Percentiles rank a stretch among this genome's conserved stretches.
phyloP scores from a whole-genome alignment of 2,329 filamentous ascomycete species.

The Ophiostoma triangulosporum region DNA sequence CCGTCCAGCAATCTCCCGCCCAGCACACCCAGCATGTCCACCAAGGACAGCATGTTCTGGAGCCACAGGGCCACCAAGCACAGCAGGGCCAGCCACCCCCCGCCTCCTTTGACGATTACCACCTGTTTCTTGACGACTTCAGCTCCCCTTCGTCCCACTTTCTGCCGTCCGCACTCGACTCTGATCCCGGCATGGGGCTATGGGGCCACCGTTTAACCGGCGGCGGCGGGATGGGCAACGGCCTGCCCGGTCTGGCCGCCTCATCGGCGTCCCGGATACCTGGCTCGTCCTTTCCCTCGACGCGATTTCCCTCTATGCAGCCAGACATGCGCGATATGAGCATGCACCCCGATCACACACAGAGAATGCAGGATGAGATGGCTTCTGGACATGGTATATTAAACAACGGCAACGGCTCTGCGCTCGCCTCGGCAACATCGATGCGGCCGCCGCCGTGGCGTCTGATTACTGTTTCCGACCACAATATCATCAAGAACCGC shows the following conservation, averaged over 20 bases:
- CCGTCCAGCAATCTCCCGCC: neutral
- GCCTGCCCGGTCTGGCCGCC: neutral
- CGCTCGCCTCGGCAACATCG: neutral
- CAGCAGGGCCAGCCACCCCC: conserved; percentile 25
- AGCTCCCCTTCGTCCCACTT: conserved; percentile 37
- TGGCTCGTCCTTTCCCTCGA: conserved; percentile 37
- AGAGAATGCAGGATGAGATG: conserved; percentile 27
- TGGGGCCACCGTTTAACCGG: conserved; percentile 33
- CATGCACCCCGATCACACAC: conserved; percentile 20
- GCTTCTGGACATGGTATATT: neutral
- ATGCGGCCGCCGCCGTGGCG: conserved; percentile 26
- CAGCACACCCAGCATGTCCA: conserved; percentile 22
- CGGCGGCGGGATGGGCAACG: conserved; percentile 14
- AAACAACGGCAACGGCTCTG: neutral
- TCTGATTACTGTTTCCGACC: conserved; percentile 37
- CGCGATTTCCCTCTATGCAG: conserved; percentile 39
- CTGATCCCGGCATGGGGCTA: conserved; percentile 36
- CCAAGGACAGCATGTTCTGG: neutral
- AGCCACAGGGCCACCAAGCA: neutral
- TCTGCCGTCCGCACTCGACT: conserved; percentile 39
- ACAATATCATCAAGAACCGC: conserved; percentile 42
- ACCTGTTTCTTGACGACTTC: conserved; percentile 46
- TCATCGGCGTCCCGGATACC: conserved; percentile 32
- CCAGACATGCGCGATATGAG: conserved; percentile 34
- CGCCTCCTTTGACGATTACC: conserved; percentile 40